These are phyloP conservation scores for Umbellularia californica DNA, from an alignment of 164 flowering plant species.

Conservation along the genomic window DNA sequence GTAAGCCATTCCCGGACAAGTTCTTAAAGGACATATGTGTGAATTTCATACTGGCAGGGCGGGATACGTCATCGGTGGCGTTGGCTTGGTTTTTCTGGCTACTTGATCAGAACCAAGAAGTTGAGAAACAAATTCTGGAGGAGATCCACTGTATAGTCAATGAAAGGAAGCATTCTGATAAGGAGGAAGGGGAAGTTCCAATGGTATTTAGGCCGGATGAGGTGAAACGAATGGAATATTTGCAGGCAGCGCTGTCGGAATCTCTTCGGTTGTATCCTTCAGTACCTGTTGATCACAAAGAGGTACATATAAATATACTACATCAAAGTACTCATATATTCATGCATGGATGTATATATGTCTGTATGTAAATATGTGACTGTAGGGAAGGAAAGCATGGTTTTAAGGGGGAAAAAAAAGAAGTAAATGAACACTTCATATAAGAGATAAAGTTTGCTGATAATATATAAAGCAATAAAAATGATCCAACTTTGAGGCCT, in stretches of 20 bases:
- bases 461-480: too few relatives aligned
- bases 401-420: too few relatives aligned
- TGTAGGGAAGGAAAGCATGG: too few relatives aligned
- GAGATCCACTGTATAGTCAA: conserved; percentile 48
- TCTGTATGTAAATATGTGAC: too few relatives aligned
- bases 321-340: too few relatives aligned
- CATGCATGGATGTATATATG: too few relatives aligned
- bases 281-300: conserved; percentile 89
- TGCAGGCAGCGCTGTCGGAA: conserved; percentile 89
- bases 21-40: conserved; percentile 83
- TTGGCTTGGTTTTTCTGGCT: conserved; percentile 94
- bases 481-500: too few relatives aligned
- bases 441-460: too few relatives aligned
- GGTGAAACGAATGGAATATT: conserved; percentile 85
- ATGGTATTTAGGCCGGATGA: conserved; percentile 69
- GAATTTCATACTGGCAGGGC: conserved; percentile 86
- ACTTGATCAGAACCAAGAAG: conserved; percentile 49
- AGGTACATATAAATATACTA: conserved; percentile 39
- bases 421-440: too few relatives aligned
- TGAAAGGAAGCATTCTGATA: conserved; percentile 24
- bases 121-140: conserved; percentile 52
- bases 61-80: conserved; percentile 93
- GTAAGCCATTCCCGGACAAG: conserved; percentile 57
- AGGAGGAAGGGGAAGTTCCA: not conserved
- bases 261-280: conserved; percentile 89